Base-by-base conservation (phyloP, 2,329 filamentous ascomycete genomes). In the Colletotrichum sp. region DNA sequence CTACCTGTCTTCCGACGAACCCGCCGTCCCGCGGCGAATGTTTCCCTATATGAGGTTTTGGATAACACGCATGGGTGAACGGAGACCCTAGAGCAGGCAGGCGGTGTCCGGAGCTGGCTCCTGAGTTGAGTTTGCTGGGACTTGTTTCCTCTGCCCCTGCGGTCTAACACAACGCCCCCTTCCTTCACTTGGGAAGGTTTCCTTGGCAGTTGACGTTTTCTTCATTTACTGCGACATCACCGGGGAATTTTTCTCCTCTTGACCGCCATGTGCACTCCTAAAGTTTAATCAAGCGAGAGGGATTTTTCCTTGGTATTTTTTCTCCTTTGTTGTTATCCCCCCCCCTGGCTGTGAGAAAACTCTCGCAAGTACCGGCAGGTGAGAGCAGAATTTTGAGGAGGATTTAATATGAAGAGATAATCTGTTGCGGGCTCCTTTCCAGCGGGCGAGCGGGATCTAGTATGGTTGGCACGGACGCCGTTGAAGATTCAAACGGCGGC, bases 381-480 rank as follows among this genome's bases (percentile, higher is more conserved):
- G 49, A 30, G 30, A 32, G 32, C 19, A 66, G 19, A 29, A 25
- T 25, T 39, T 49, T 22, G 12, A 49, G 16, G n/a, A 49, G 8
- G 19, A 49, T 30, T 5, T 19, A 65, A 44, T 44, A 63, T 11
- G 57, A 30, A 9, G 3, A 19, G 30, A 8, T 8, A 22, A 49
- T 49, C 13, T 32, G 34, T 16, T 52, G 36, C 36, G n/a, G 25
- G 30, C 34, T 32, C 15, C 12, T 36, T 22, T 52, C n/a, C n/a
- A 29, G 27, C 49, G 25, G 27, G 12, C 67, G 27, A 32, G 29
- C 29, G 67, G 61, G 63, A 69, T 62, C 29, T 62, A 52, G 71
- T 62, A 62, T 69, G 55, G 72, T 66, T 52, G 61, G 72, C 67
- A 71, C 72, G 61, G 67, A 62, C 52, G 57, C 30, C 15, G 39